Evolutionary conservation across 225 moss, liverwort and hornwort genomes (phyloP).

Genomic region (Physcomitrium patens): DNA sequence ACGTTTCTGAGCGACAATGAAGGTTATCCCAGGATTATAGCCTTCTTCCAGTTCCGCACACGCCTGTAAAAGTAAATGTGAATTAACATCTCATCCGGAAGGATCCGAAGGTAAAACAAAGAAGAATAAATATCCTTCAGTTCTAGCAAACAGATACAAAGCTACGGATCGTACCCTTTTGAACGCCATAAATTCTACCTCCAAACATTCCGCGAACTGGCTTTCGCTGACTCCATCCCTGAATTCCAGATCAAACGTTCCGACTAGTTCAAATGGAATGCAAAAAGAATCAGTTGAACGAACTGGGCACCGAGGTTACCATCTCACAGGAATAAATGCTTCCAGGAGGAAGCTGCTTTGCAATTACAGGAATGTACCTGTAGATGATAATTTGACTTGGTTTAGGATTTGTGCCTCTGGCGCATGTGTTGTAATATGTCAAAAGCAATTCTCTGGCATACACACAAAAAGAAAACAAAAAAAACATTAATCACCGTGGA

Average conservation of each 20-base stretch:
- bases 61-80: slow-evolving; percentile 32
- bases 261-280: not conserved
- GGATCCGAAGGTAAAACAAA: not conserved
- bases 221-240: slow-evolving; percentile 89
- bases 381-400: slow-evolving; percentile 77
- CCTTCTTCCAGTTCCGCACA: slow-evolving; percentile 34
- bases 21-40: slow-evolving; percentile 69
- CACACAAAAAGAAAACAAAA: too few relatives aligned
- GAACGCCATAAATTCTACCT: slow-evolving; percentile 71
- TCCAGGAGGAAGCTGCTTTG: not conserved
- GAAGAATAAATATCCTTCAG: not conserved
- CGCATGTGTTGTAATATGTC: slow-evolving; percentile 47
- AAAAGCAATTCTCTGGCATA: slow-evolving; percentile 52
- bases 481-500: not conserved
- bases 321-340: not conserved
- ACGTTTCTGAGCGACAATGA: slow-evolving; percentile 84
- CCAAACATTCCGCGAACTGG: slow-evolving; percentile 75
- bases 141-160: not conserved
- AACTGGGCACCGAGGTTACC: not conserved
- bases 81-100: not conserved
- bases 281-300: too few relatives aligned
- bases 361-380: slow-evolving; percentile 40
- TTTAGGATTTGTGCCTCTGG: slow-evolving; percentile 28
- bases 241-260: slow-evolving; percentile 16
- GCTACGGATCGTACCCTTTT: slow-evolving; percentile 39